Base-by-base conservation (phyloP, 148 eudicot species). In the Cornus controversa region DNA sequence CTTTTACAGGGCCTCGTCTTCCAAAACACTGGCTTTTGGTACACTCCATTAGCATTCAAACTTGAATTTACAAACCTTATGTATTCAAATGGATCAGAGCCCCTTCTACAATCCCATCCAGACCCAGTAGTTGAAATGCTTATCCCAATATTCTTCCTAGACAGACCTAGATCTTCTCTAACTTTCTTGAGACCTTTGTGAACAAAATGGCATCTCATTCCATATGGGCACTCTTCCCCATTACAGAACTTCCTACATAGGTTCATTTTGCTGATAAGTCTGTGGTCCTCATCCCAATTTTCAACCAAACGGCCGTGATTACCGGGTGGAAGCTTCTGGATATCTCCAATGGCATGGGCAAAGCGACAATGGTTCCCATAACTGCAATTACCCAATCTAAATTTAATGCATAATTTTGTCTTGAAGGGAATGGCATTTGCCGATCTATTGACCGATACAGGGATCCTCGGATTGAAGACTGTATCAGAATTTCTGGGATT, bases 1-100 rank as follows among this genome's bases (percentile, higher is more conserved):
- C 20, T 69, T 23, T 24, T 6, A 74, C 88, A 85, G 7, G 75
- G 82, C 83, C 31, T 85, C n/a, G 81, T 82, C 82, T 76, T 85
- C 71, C 75, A 64, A 67, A 27, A 60, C 29, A 67, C 16, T 14
- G 13, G 29, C 75, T 53, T 69, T 27, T 78, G 71, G 23, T 50
- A 8, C 73, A 13, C 57, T 64, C 11, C 8, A 50, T 63, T 29
- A 26, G 68, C 53, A 29, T 15, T 25, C 45, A 10, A 67, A 80
- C 73, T 63, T 64, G 28, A 37, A 20, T 45, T 18, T 66, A 14
- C 75, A 28, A 34, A 0, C 5, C 65, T 16, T 11, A 10, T 69
- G 15, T 29, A 68, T 57, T 69, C 69, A 24, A 58, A 18, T 20
- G 69, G 57, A 7, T 40, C 63, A 74, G 24, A 14, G 53, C 65